Percentiles rank a stretch among this genome's conserved stretches.
These are phyloP conservation scores for Xylaria sp. DNA, from an alignment of 2,329 filamentous ascomycete genomes.

Conservation along the genomic window DNA sequence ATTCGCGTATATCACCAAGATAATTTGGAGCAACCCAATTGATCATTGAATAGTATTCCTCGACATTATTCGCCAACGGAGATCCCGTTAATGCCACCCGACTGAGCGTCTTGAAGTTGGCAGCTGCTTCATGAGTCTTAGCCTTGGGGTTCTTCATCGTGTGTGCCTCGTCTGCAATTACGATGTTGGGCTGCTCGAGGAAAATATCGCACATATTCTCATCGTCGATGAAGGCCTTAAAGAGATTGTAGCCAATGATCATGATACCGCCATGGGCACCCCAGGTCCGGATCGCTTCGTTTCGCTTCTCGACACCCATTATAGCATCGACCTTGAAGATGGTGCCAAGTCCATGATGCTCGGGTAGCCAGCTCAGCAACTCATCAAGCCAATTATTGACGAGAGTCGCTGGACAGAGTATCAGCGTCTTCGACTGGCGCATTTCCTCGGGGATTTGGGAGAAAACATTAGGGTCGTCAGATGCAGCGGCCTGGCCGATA, in stretches of 20 bases:
- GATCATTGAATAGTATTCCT: constrained; percentile 88
- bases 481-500: constrained; percentile 73
- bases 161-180: constrained; percentile 89
- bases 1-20: constrained; percentile 75
- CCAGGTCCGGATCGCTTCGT: constrained; percentile 68
- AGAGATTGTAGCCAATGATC: constrained; percentile 79
- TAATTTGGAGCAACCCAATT: constrained; percentile 87
- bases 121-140: constrained; percentile 64
- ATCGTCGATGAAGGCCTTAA: constrained; percentile 57
- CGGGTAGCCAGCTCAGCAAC: constrained; percentile 74
- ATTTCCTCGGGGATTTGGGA: constrained; percentile 76
- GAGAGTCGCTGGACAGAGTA: constrained; percentile 80
- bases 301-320: constrained; percentile 53
- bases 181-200: constrained; percentile 72
- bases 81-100: constrained; percentile 89
- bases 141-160: constrained; percentile 74
- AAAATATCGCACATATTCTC: constrained; percentile 56
- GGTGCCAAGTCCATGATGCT: constrained; percentile 62
- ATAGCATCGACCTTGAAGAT: constrained; percentile 66
- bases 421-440: constrained; percentile 70
- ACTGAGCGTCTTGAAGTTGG: constrained; percentile 71
- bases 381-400: constrained; percentile 88
- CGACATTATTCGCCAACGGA: constrained; percentile 84
- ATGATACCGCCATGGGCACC: constrained; percentile 74
- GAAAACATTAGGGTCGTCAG: constrained; percentile 64